These are phyloP conservation scores for Mortierella sp. DNA, from an alignment of 371 early-diverging fungal species.

Conservation along the genomic window DNA sequence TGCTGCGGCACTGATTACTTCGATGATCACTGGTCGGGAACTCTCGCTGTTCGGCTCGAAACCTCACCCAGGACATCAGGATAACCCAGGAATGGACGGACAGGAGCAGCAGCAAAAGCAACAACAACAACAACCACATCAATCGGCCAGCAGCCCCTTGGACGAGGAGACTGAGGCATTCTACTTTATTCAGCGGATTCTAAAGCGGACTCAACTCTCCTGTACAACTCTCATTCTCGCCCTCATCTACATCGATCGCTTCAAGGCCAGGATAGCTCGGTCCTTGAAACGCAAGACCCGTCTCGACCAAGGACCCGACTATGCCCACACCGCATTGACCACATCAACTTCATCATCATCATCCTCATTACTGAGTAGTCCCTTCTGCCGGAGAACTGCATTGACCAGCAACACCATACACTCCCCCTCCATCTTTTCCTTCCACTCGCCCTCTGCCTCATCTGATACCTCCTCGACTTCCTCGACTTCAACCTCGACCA, in stretches of 20 bases:
- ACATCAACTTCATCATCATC: conserved; percentile 2
- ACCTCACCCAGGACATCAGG: background rate
- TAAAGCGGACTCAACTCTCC: conserved; percentile 65
- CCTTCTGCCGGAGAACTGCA: background rate
- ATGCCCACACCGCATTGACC: conserved; percentile 11
- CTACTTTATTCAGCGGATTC: conserved; percentile 66
- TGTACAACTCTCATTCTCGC: conserved; percentile 67
- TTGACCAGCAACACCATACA: background rate
- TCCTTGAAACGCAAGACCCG: conserved; percentile 37
- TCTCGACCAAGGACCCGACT: conserved; percentile 54
- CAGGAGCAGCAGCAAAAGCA: conserved; percentile 19
- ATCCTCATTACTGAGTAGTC: background rate
- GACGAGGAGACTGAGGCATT: conserved; percentile 48
- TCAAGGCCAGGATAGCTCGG: conserved; percentile 39
- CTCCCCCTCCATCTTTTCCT: conserved; percentile 3
- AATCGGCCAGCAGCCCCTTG: background rate
- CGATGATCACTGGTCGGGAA: conserved; percentile 60
- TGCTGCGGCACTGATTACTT: conserved; percentile 65
- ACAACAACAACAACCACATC: conserved; percentile 4
- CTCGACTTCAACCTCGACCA: conserved; percentile 1
- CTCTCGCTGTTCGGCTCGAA: conserved; percentile 51
- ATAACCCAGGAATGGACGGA: background rate
- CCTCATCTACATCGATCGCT: conserved; percentile 67
- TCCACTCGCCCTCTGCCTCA: conserved; percentile 12
- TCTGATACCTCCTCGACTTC: background rate